Conservation (phyloP, 495 filamentous ascomycete genomes). For the Hypoxylon fuscum region DNA sequence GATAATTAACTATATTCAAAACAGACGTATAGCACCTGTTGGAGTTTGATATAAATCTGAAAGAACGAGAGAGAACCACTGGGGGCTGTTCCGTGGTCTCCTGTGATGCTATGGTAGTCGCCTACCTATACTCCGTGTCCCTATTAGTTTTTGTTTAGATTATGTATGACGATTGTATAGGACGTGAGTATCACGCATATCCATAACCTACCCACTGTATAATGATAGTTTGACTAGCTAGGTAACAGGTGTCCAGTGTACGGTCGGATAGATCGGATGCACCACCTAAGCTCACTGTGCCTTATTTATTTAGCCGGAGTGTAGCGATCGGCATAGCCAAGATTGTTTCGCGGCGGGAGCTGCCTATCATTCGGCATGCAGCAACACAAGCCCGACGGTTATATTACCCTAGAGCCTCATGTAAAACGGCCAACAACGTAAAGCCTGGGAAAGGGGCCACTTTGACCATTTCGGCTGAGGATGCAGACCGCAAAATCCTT, state of each 20-base stretch:
- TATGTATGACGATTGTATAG: too few species aligned
- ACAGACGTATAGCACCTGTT: too few species aligned
- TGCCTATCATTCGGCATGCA: conserved; percentile 11
- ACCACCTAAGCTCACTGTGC: not conserved
- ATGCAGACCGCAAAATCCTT: conserved; percentile 8
- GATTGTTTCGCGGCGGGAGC: not conserved
- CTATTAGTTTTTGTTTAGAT: too few species aligned
- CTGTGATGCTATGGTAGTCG: too few species aligned
- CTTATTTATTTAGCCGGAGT: conserved; percentile 26
- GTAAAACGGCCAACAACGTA: conserved; percentile 1
- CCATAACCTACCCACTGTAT: too few species aligned
- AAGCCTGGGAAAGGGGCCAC: not conserved
- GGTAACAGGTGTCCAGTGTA: not conserved
- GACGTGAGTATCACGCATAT: too few species aligned
- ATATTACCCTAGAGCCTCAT: conserved; percentile 17
- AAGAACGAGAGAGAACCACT: too few species aligned
- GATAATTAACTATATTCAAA: too few species aligned
- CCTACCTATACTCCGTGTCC: too few species aligned
- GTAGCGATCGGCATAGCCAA: conserved; percentile 22
- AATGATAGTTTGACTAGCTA: too few species aligned
- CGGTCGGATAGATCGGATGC: conserved; percentile 16
- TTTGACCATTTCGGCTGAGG: conserved; percentile 11
- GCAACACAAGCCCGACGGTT: conserved; percentile 16
- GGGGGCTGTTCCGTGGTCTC: too few species aligned
- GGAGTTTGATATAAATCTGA: too few species aligned